Base-by-base conservation (phyloP, 371 early-diverging fungal genomes). In the Mucor circinelloides region DNA sequence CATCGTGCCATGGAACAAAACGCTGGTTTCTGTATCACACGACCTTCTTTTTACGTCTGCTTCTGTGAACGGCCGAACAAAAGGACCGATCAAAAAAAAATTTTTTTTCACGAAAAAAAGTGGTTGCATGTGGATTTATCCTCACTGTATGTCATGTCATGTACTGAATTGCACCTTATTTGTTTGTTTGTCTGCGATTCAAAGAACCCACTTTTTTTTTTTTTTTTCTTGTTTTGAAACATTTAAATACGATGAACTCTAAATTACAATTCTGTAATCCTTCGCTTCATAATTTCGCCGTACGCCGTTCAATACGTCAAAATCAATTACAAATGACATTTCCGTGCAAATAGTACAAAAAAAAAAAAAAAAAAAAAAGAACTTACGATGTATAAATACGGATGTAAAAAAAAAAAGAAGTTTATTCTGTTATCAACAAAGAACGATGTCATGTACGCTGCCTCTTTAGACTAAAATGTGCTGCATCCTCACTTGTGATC, bases 401-500 rank as follows among this genome's bases (percentile, higher is more conserved):
- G 5, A n/a, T 2, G 9, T 6, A 46, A 23, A 46, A 23, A 6
- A 46, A 46, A 8, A 23, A 46, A 50, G 21, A 23, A 23, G 50
- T 52, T 52, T 52, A 52, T 52, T 52, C 2, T 40, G 23, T 0
- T 2, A 52, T 52, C 13, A 52, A 52, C 52, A 52, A 50, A 25
- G 25, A 50, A 27, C 25, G 3, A 27, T 52, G 52, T 15, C 9
- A 27, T 52, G 27, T 27, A 52, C 15, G 12, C 27, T 25, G 23
- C 23, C 23, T 48, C 25, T 27, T 52, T 52, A 27, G 52, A 21
- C 27, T 27, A 27, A 52, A 17, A 17, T 17, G 40, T 40, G 40
- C 17, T 52, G 52, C 52, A 52, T 9, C 6, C 21, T 46, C 10
- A 21, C 21, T 46, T 46, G 55, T 74, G 74, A 30, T 67, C 58